Evolutionary conservation across 352 stramenopile species (phyloP).

Genomic region (Sclerospora graminicola): DNA sequence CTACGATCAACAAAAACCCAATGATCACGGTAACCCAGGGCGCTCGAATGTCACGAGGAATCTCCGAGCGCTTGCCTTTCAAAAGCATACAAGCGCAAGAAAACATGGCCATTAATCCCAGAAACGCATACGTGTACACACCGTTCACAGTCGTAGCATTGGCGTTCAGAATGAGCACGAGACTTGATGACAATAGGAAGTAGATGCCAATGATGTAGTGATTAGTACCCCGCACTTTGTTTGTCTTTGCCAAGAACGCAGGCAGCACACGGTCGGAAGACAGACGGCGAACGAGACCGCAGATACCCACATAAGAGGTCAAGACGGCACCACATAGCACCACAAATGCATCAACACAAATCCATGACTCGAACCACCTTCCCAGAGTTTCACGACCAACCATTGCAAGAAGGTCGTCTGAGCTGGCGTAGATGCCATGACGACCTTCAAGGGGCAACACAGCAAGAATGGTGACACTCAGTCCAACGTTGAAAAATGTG

Average conservation of each 20-base stretch:
- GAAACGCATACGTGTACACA: too few relatives aligned
- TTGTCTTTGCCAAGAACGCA: constrained; percentile 38
- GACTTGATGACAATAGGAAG: constrained; percentile 49
- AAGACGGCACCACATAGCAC: constrained; percentile 78
- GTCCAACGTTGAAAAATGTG: constrained; percentile 73
- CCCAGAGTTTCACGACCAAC: constrained; percentile 35
- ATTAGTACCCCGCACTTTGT: constrained; percentile 53
- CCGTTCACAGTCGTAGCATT: constrained; percentile 60
- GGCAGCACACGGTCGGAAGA: constrained; percentile 53
- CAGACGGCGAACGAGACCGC: constrained; percentile 59
- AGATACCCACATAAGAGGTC: constrained; percentile 78
- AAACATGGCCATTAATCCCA: too few relatives aligned
- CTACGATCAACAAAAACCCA: too few relatives aligned
- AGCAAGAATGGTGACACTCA: constrained; percentile 51
- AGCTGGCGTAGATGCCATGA: constrained; percentile 31
- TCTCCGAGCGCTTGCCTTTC: too few relatives aligned
- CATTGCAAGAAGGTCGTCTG: constrained; percentile 45
- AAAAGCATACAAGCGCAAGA: too few relatives aligned
- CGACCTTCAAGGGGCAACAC: constrained; percentile 55
- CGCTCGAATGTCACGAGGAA: too few relatives aligned
- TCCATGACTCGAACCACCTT: constrained; percentile 35
- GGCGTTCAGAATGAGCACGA: constrained; percentile 63
- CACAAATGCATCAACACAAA: constrained; percentile 80
- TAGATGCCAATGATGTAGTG: constrained; percentile 71
- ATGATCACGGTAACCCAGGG: too few relatives aligned